phyloP scores from a whole-genome alignment of 495 filamentous ascomycete species.

The Penicillium ochrochloron region DNA sequence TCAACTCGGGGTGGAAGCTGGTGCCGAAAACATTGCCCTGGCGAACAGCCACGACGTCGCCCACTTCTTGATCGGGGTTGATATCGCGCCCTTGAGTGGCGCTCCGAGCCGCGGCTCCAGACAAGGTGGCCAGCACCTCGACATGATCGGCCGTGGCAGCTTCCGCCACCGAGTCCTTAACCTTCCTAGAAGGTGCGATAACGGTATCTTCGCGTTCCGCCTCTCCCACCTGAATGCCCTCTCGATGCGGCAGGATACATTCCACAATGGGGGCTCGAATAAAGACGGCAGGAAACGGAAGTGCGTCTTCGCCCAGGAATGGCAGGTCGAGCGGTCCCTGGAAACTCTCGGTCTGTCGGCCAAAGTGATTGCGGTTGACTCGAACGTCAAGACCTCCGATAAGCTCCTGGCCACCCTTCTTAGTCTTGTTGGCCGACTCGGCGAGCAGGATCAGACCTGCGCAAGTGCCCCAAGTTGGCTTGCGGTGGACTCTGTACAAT shows the following conservation, averaged over 20 bases:
- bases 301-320: constrained; percentile 62
- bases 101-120: constrained; percentile 48
- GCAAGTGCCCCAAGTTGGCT: constrained; percentile 95
- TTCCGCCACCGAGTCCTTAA: constrained; percentile 46
- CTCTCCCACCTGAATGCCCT: constrained; percentile 57
- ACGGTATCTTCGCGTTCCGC: constrained; percentile 61
- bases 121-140: constrained; percentile 55
- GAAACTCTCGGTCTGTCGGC: constrained; percentile 92
- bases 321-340: constrained; percentile 74
- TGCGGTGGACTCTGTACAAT: constrained; percentile 54
- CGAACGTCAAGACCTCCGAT: constrained; percentile 91
- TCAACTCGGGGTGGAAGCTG: constrained; percentile 96
- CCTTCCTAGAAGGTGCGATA: constrained; percentile 64
- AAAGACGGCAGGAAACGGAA: constrained; percentile 81
- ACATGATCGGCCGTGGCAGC: constrained; percentile 51
- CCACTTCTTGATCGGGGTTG: constrained; percentile 54
- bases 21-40: constrained; percentile 96
- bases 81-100: constrained; percentile 44
- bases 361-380: constrained; percentile 95
- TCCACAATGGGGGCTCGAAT: constrained; percentile 95
- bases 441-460: constrained; percentile 92
- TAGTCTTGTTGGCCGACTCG: constrained; percentile 85
- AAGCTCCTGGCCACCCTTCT: constrained; percentile 89
- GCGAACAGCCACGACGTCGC: constrained; percentile 85
- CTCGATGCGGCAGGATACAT: constrained; percentile 65